Evolutionary conservation across 2,329 filamentous ascomycete genomes (phyloP), one percentile per base, ranked within the genome.

Genomic region (Endoconidiophora laricicola): DNA sequence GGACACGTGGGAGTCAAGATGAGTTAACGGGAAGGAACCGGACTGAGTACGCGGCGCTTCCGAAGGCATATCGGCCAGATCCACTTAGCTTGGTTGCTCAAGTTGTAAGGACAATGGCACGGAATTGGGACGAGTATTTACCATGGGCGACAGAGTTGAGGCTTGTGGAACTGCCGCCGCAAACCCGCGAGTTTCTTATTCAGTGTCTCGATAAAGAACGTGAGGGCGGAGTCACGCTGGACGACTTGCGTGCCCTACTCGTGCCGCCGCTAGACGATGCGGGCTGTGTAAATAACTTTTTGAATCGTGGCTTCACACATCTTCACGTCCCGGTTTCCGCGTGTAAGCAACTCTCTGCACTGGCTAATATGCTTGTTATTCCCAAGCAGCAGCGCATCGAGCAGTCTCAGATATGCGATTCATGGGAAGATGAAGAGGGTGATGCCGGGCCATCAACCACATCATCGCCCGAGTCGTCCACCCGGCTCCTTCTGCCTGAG

Each of bases 401-500:
- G 12, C 29, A 33, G 6, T 9, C 12, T 4, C n/a, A 24, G 4
- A 18, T 37, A 12, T 39, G 22, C 36, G 44, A 46, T 6, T 46
- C 44, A 4, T 46, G 44, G 44, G 44, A 46, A 38, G 44, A 46
- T 20, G 44, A 24, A 7, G 44, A 37, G 7, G 29, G 29, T 33
- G 29, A 12, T 33, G 12, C 7, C 5, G 29, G 29, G 7, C 12
- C 3, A 16, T 38, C 20, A 46, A 4, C 3, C 29, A 37, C 12
- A 16, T 37, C 44, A 3, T 37, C 29, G 29, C 18, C 18, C 18
- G 44, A 46, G 12, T 38, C 36, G 10, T 7, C 29, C 16, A 18
- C 16, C 7, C 22, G 22, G 18, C 37, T 39, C 4, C 24, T 46
- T 46, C 33, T 46, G 29, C 44, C 44, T 26, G 18, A 39, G n/a